A percentile compares a stretch with the other conserved stretches of the same genome.
Evolutionary conservation across 257 asterid species (phyloP).

Genomic region (Dorcoceras hygrometricum): DNA sequence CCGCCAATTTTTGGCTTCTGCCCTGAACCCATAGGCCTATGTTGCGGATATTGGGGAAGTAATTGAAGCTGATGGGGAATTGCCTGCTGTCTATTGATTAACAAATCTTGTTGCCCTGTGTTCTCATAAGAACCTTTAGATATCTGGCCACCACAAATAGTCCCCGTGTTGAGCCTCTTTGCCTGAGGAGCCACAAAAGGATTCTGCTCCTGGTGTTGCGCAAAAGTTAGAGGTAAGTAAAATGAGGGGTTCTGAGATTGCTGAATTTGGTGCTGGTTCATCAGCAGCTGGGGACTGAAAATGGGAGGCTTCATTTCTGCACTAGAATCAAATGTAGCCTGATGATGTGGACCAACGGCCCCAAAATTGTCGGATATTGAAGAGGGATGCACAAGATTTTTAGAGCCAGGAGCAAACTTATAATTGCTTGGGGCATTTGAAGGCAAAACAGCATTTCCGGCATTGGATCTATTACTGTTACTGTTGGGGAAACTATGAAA

Average conservation of each 20-base stretch:
- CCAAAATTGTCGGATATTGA: constrained; percentile 40
- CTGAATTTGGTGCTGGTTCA: constrained; percentile 66
- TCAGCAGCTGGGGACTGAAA: constrained; percentile 54
- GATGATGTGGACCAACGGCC: constrained; percentile 34
- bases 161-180: constrained; percentile 56
- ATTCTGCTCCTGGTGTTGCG: constrained; percentile 61
- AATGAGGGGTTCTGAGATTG: constrained; percentile 56
- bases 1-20: constrained; percentile 43
- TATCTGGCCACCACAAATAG: constrained; percentile 35
- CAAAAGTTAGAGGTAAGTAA: constrained; percentile 49
- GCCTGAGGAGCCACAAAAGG: constrained; percentile 53
- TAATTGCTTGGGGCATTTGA: constrained; percentile 29
- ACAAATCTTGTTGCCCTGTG: constrained; percentile 48
- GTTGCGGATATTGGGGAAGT: constrained; percentile 56
- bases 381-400: constrained; percentile 31
- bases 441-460: constrained; percentile 39
- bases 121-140: constrained; percentile 43
- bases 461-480: constrained; percentile 30
- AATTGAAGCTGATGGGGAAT: constrained; percentile 55
- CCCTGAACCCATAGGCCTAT: constrained; percentile 40
- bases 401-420: constrained; percentile 32
- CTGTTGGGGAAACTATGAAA: constrained; percentile 36
- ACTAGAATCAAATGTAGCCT: constrained; percentile 40
- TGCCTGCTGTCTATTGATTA: constrained; percentile 37
- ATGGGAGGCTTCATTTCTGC: constrained; percentile 53